These are phyloP conservation scores for Moelleriella libera DNA, from an alignment of 2,329 filamentous ascomycete genomes.

Conservation along the genomic window DNA sequence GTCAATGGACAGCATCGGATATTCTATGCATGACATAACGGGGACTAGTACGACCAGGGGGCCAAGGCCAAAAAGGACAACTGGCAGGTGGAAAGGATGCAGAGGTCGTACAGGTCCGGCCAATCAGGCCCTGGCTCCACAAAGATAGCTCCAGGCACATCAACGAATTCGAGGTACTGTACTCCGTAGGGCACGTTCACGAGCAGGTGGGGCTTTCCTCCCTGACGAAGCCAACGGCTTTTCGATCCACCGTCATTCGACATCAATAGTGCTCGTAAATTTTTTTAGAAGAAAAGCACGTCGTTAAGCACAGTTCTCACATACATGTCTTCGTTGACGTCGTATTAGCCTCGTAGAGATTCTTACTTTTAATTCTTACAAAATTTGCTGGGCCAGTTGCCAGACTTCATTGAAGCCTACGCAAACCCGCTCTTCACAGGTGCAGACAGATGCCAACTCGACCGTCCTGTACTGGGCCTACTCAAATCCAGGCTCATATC, in stretches of 20 bases:
- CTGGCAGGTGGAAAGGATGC: not conserved
- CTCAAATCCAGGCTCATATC: not conserved
- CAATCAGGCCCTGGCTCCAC: too few relatives aligned
- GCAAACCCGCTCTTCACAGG: not conserved
- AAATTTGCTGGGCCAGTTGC: not conserved
- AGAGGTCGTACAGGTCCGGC: too few relatives aligned
- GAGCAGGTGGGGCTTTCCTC: too few relatives aligned
- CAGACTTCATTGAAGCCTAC: not conserved
- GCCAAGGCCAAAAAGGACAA: not conserved
- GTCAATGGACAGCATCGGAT: not conserved
- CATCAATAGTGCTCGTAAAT: too few relatives aligned
- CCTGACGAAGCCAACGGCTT: too few relatives aligned
- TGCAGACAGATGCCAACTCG: not conserved
- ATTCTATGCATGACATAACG: not conserved
- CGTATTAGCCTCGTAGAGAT: not conserved
- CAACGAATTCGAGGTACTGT: too few relatives aligned
- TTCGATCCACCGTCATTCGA: too few relatives aligned
- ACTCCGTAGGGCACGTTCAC: too few relatives aligned
- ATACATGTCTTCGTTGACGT: not conserved
- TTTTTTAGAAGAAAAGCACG: too few relatives aligned
- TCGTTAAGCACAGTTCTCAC: too few relatives aligned
- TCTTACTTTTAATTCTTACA: not conserved
- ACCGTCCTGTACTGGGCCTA: not conserved
- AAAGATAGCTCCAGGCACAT: too few relatives aligned
- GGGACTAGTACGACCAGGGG: not conserved